phyloP scores from a whole-genome alignment of 345 rosid species.

The Eucalyptus globulus region DNA sequence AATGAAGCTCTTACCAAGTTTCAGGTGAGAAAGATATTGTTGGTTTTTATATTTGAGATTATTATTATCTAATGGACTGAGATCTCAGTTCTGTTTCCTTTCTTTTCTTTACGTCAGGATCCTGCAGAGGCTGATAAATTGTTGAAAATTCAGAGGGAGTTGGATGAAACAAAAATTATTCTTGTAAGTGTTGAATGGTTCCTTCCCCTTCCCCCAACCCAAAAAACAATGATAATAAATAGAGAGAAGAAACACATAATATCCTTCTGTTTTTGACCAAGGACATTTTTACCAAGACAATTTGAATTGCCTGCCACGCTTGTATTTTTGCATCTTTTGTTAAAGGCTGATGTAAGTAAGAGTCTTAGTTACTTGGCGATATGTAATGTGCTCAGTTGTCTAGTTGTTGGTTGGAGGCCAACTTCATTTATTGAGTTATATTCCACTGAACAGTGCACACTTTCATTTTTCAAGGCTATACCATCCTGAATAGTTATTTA shows the following conservation, averaged over 20 bases:
- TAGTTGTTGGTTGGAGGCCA: neutral
- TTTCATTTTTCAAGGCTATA: neutral
- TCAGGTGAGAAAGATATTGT: slow-evolving; percentile 32
- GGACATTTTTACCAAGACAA: neutral
- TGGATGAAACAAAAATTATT: slow-evolving; percentile 97
- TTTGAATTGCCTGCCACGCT: neutral
- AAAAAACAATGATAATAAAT: neutral
- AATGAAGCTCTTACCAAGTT: slow-evolving; percentile 66
- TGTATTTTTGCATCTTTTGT: neutral
- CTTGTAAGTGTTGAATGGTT: slow-evolving; percentile 44
- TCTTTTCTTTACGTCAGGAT: slow-evolving; percentile 35
- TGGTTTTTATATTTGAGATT: neutral
- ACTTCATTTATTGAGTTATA: neutral
- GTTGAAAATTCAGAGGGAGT: slow-evolving; percentile 92
- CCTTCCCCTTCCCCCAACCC: neutral
- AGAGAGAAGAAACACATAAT: neutral
- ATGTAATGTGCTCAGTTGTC: neutral
- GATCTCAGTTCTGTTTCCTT: neutral
- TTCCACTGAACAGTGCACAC: neutral
- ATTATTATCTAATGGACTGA: neutral
- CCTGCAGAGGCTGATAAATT: slow-evolving; percentile 98
- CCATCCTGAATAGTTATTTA: neutral
- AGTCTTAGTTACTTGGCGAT: neutral
- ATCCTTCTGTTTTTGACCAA: neutral
- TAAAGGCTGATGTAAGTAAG: neutral